Conservation (phyloP, 495 filamentous ascomycete species). For the Bathelium albidoporum region DNA sequence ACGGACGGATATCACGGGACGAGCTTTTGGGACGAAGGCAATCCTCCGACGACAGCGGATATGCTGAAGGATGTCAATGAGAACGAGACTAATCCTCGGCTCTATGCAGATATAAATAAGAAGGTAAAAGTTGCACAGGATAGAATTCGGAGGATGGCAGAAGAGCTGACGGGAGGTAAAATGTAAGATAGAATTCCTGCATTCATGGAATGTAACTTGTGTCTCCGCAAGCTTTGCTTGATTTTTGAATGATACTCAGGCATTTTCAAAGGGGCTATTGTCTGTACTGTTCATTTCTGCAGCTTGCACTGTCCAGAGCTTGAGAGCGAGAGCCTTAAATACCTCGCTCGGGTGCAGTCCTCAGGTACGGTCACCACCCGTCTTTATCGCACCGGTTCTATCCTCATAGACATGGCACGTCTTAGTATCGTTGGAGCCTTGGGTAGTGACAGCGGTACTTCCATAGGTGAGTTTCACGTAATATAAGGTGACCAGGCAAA, state of each 20-base stretch:
- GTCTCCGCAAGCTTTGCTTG: no score
- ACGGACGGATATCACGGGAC: neutral
- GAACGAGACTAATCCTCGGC: conserved; percentile 20
- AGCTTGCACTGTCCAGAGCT: no score
- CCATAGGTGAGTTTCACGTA: neutral
- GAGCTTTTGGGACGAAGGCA: conserved; percentile 50
- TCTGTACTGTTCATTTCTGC: no score
- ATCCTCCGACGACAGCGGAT: conserved; percentile 43
- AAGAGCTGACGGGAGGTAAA: conserved; percentile 61
- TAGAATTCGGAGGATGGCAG: conserved; percentile 54
- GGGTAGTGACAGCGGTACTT: neutral
- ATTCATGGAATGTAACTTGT: no score
- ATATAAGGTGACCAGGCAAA: neutral
- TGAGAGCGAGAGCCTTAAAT: no score
- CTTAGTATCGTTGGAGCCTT: no score
- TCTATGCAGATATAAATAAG: conserved; percentile 25
- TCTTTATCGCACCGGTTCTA: no score
- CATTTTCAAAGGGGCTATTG: no score
- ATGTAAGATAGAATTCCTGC: conserved; percentile 33
- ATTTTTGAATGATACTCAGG: no score
- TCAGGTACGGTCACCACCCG: no score
- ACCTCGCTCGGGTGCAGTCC: no score
- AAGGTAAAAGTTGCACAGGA: conserved; percentile 36
- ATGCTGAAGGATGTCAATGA: conserved; percentile 28
- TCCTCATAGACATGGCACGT: no score